These are phyloP conservation scores for Baorangia bicolor DNA, from an alignment of 768 basidiomycete genomes.

Conservation along the genomic window DNA sequence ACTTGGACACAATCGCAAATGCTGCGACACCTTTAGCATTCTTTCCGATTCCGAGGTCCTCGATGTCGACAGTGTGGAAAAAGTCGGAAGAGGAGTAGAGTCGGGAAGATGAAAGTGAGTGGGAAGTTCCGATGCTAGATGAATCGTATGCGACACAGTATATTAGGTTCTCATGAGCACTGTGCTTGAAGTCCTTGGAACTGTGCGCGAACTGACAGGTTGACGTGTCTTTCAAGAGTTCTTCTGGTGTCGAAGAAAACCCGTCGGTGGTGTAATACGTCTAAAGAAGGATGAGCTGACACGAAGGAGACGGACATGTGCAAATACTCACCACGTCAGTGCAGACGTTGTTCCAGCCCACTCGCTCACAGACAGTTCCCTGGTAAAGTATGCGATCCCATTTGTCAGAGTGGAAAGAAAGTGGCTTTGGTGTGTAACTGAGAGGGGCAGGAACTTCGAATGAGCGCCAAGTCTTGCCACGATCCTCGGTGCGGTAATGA, in stretches of 20 bases:
- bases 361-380: slow-evolving; percentile 59
- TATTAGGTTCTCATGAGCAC: slow-evolving; percentile 71
- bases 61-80: slow-evolving; percentile 63
- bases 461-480: slow-evolving; percentile 82
- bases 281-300: slow-evolving; percentile 38
- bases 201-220: slow-evolving; percentile 90
- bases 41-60: slow-evolving; percentile 85
- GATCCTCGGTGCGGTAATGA: slow-evolving; percentile 88
- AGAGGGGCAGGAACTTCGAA: slow-evolving; percentile 65
- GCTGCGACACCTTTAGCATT: slow-evolving; percentile 88
- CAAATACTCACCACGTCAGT: slow-evolving; percentile 60
- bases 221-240: slow-evolving; percentile 68
- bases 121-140: slow-evolving; percentile 39
- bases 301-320: not conserved
- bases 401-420: slow-evolving; percentile 89
- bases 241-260: slow-evolving; percentile 59
- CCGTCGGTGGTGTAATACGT: slow-evolving; percentile 88
- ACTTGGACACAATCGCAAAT: slow-evolving; percentile 91
- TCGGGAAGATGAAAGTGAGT: slow-evolving; percentile 55
- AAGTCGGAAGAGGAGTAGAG: slow-evolving; percentile 87
- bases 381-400: slow-evolving; percentile 79
- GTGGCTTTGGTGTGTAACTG: slow-evolving; percentile 51
- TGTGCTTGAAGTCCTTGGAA: slow-evolving; percentile 76
- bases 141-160: slow-evolving; percentile 90
- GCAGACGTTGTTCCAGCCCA: slow-evolving; percentile 58